These are phyloP conservation scores for Coffea eugenioides DNA, from an alignment of 257 asterid genomes.

Conservation along the genomic window DNA sequence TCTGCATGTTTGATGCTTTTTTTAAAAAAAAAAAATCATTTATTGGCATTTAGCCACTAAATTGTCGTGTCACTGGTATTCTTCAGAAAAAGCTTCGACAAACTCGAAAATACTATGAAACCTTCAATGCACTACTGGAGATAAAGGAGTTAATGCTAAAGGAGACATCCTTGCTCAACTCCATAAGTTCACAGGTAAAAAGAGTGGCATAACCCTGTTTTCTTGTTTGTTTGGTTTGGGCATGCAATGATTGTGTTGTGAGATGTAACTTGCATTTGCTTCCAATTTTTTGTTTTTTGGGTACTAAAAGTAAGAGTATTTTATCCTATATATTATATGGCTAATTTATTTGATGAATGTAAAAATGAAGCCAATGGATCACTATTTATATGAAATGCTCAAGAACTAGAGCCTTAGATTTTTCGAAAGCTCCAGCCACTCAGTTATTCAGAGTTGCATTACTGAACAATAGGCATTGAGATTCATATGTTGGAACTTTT, in stretches of 20 bases:
- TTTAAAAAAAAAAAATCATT: neutral
- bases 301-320: no score
- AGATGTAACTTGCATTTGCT: neutral
- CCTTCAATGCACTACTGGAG: conserved; percentile 80
- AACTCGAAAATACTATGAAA: conserved; percentile 68
- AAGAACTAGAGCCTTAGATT: neutral
- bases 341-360: neutral
- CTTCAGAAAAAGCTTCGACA: conserved; percentile 63
- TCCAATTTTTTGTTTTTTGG: no score
- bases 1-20: conserved; percentile 8
- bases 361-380: neutral
- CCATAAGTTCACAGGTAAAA: conserved; percentile 74
- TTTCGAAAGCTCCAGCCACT: neutral
- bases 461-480: neutral
- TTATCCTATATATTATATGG: neutral
- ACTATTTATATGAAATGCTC: neutral
- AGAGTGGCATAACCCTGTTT: conserved; percentile 15
- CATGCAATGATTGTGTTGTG: neutral
- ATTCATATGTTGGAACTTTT: neutral
- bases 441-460: neutral
- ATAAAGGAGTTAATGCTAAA: conserved; percentile 77
- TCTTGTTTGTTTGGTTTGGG: neutral
- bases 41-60: conserved; percentile 17
- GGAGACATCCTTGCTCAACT: conserved; percentile 79
- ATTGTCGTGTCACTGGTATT: conserved; percentile 21